Evolutionary conservation across 1,284 basidiomycete genomes (phyloP), one percentile per base, ranked within the genome.

Genomic region (Fomitopsis schrenkii): DNA sequence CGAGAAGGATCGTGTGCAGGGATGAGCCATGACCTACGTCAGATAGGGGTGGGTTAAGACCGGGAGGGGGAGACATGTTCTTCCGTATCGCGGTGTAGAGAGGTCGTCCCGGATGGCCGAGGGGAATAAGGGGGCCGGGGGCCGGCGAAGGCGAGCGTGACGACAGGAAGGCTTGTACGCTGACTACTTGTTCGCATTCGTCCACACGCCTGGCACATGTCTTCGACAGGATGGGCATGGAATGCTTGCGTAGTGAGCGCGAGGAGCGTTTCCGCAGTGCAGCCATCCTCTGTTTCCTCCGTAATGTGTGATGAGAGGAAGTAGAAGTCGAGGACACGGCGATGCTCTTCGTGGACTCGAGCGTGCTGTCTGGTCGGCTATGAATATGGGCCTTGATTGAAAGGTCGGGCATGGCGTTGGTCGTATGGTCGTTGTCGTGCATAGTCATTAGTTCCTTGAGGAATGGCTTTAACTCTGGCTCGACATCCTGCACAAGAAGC

Each of bases 81-180:
- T 81, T 81, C 57, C 86, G 81, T 58, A 88, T 88, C 55, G 82
- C 86, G 30, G 82, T 80, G 69, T 87, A 87, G 62, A 85, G 82
- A 9, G 85, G 85, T n/a, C 85, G 77, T 40, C 71, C 70, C 22
- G 70, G 72, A 55, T 62, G 63, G 14, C 62, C 71, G 19, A 64
- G 67, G 48, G 66, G 65, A 44, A 67, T 41, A 40, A 22, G 54
- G 33, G 45, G 30, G 7, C 54, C 26, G 17, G 55, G 9, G 14
- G 62, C 19, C 36, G 53, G 41, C 44, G 46, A 33, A 19, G 46
- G 42, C 10, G 57, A 48, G 14, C 52, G 35, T 5, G 52, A 54
- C 10, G 44, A 41, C 35, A 40, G 22, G 14, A 48, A 28, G 15
- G 36, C n/a, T 28, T 48, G 53, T 14, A 44, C 36, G n/a, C 45